Conservation (phyloP, 495 filamentous ascomycete genomes). For the Penicillium crystallinum region DNA sequence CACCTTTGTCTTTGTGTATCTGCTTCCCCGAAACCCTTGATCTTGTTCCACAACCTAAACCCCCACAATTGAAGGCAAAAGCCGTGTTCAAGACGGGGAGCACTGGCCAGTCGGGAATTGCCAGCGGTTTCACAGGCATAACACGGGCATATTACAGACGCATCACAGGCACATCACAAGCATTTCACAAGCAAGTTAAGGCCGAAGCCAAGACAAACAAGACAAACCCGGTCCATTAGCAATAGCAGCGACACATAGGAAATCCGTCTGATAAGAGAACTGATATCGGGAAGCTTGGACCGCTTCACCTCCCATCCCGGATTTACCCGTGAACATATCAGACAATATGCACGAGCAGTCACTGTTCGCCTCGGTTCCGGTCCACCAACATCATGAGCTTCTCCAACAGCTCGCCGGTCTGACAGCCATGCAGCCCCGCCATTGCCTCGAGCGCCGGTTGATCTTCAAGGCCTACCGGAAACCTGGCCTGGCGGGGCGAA, state of each 20-base stretch:
- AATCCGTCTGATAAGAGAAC: constrained; percentile 12
- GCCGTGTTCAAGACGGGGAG: too few relatives aligned
- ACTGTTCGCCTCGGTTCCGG: constrained; percentile 46
- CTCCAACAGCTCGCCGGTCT: constrained; percentile 64
- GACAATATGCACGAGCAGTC: constrained; percentile 42
- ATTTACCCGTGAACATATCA: constrained; percentile 19
- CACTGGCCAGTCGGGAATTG: too few relatives aligned
- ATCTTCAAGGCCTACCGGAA: constrained; percentile 60
- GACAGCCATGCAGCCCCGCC: constrained; percentile 60
- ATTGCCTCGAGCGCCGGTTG: constrained; percentile 55
- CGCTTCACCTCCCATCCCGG: constrained; percentile 23
- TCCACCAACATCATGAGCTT: constrained; percentile 50
- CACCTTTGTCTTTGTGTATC: not conserved
- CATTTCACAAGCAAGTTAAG: not conserved
- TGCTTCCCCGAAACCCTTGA: not conserved
- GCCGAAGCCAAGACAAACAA: not conserved
- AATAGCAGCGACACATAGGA: constrained; percentile 8
- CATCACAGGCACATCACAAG: not conserved
- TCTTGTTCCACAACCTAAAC: not conserved
- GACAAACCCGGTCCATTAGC: constrained; percentile 6
- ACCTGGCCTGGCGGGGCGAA: constrained; percentile 33
- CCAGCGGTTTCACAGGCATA: too few relatives aligned
- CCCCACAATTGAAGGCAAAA: constrained; percentile 3
- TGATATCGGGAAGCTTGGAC: constrained; percentile 15
- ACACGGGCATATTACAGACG: too few relatives aligned